phyloP scores from a whole-genome alignment of 2,329 filamentous ascomycete genomes.

The Alternaria arborescens region DNA sequence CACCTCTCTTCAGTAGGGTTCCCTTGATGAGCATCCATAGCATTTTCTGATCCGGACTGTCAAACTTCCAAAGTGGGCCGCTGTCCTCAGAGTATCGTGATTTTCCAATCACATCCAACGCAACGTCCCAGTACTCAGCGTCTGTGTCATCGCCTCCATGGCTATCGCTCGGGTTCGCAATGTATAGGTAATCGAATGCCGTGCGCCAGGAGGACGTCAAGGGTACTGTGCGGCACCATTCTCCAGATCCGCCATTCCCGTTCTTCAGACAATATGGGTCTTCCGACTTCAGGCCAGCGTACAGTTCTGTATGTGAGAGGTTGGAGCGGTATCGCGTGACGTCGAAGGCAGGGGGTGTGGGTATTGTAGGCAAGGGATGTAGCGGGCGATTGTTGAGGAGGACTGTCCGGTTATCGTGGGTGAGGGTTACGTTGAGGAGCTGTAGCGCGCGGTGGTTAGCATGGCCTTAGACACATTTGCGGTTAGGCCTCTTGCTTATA shows the following conservation, averaged over 20 bases:
- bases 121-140: slow-evolving; percentile 39
- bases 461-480: neutral
- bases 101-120: slow-evolving; percentile 41
- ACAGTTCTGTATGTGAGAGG: slow-evolving; percentile 39
- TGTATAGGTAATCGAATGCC: slow-evolving; percentile 38
- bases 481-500: neutral
- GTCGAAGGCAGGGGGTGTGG: slow-evolving; percentile 32
- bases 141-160: slow-evolving; percentile 19
- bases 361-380: slow-evolving; percentile 39
- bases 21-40: slow-evolving; percentile 39
- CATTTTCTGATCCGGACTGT: slow-evolving; percentile 35
- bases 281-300: slow-evolving; percentile 30
- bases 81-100: slow-evolving; percentile 15
- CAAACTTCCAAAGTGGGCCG: slow-evolving; percentile 30
- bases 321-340: slow-evolving; percentile 27
- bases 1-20: slow-evolving; percentile 14
- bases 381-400: slow-evolving; percentile 39
- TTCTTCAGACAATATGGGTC: slow-evolving; percentile 23
- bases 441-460: slow-evolving; percentile 14
- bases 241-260: neutral
- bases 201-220: slow-evolving; percentile 9
- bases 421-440: slow-evolving; percentile 45
- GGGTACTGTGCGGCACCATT: slow-evolving; percentile 31
- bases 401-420: slow-evolving; percentile 37
- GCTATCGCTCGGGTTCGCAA: slow-evolving; percentile 20